Evolutionary conservation across 345 rosid species (phyloP), one percentile per base, ranked within the genome.

Genomic region (Eucalyptus cloeziana): DNA sequence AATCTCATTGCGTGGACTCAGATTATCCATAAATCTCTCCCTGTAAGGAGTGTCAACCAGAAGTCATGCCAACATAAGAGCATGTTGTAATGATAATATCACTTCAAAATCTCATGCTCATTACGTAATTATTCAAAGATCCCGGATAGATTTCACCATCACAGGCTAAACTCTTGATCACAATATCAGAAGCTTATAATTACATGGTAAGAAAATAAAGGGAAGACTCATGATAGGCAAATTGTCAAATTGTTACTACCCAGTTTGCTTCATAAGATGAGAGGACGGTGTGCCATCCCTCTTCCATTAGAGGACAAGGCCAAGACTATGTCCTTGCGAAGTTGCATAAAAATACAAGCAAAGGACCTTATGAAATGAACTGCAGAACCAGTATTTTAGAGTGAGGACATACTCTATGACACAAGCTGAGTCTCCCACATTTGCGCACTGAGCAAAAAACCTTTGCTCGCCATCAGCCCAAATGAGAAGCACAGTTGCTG

Each of bases 341-440:
- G 45, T 49, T 31, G 50, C 11, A 54, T 14, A n/a, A 54, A 69
- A 44, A 86, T 81, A 22, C n/a, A 88, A n/a, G 54, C 83, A 60
- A 49, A 79, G 64, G 69, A 47, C 40, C 88, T 64, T 49, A 40
- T 69, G n/a, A 90, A 76, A 76, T 76, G 83, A 76, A 76, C 47
- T 40, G 22, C 27, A 76, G 43, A 87, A 87, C 76, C 86, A 89
- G 76, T 88, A 87, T 25, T 58, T 62, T 17, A 93, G 69, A 37
- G 50, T 31, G 85, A 91, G 86, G 86, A 89, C 98, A 24, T 98
- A 96, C 99, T 94, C 93, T 88, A 97, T 90, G 83, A 96, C 88
- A 91, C 99, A 98, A 86, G 96, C 97, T 80, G 99, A 97, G 91
- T 97, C 99, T 86, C 99, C 99, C 88, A 97, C 92, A 89, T 98